Conservation (phyloP, 176 grass and related monocot genomes). For the Musa acuminata region DNA sequence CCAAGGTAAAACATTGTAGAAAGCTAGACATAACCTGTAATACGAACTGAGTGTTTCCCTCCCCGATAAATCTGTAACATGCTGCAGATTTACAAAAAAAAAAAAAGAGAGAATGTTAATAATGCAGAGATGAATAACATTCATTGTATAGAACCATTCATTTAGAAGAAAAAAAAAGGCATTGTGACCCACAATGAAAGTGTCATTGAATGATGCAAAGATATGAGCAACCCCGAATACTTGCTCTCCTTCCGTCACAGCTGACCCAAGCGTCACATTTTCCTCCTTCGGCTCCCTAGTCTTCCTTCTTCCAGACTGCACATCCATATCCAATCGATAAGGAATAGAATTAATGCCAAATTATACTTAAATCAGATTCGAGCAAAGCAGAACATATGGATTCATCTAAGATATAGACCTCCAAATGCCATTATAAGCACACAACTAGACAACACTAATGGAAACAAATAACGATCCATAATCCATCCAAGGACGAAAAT, state of each 20-base stretch:
- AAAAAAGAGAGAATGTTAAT: background rate
- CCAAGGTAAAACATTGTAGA: background rate
- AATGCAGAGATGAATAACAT: background rate
- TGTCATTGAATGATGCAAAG: background rate
- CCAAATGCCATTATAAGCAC: too few relatives aligned
- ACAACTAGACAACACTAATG: too few relatives aligned
- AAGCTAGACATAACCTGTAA: background rate
- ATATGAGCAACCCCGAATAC: constrained; percentile 4
- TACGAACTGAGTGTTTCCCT: background rate
- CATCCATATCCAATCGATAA: background rate
- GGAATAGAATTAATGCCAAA: background rate
- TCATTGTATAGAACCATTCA: background rate
- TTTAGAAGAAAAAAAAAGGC: background rate
- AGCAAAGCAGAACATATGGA: background rate
- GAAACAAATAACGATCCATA: background rate
- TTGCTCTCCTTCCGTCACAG: background rate
- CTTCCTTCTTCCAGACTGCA: constrained; percentile 5
- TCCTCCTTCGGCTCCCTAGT: constrained; percentile 6
- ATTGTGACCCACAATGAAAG: background rate
- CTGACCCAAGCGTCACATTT: background rate
- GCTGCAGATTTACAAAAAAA: background rate
- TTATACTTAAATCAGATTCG: background rate
- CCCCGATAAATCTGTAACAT: background rate
- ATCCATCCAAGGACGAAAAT: too few relatives aligned
- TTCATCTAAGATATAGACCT: too few relatives aligned